Evolutionary conservation across 2,329 filamentous ascomycete genomes (phyloP).

Genomic region (Aspergillaceae sp.): DNA sequence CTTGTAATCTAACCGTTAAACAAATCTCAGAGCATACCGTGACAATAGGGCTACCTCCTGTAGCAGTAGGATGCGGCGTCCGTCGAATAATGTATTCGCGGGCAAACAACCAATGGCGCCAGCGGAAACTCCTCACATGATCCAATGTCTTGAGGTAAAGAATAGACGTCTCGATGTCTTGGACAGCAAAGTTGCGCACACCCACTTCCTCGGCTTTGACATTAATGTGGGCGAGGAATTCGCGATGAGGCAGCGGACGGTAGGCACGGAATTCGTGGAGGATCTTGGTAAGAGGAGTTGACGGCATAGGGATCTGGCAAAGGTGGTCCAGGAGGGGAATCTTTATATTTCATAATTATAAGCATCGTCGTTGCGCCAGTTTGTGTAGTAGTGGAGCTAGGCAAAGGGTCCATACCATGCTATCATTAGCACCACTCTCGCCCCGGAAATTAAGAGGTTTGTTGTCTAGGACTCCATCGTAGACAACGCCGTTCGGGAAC

Average conservation of each 20-base stretch:
- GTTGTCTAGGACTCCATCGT: constrained; percentile 67
- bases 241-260: constrained; percentile 77
- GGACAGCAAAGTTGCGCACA: constrained; percentile 29
- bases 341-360: constrained; percentile 21
- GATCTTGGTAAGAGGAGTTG: constrained; percentile 80
- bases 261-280: constrained; percentile 83
- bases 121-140: constrained; percentile 42
- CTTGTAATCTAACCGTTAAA: not conserved
- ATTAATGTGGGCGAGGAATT: constrained; percentile 68
- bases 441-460: constrained; percentile 76
- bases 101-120: constrained; percentile 43
- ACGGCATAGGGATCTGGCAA: constrained; percentile 76
- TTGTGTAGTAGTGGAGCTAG: not conserved
- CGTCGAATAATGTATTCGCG: constrained; percentile 42
- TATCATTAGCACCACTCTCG: constrained; percentile 89
- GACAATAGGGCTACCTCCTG: constrained; percentile 42
- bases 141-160: constrained; percentile 39
- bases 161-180: constrained; percentile 33
- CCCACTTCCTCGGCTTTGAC: constrained; percentile 42
- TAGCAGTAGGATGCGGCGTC: constrained; percentile 40
- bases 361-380: not conserved
- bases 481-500: constrained; percentile 87
- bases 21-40: constrained; percentile 25
- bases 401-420: constrained; percentile 51
- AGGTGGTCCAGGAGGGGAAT: constrained; percentile 84